Evolutionary conservation across 1,139 yeast genomes (phyloP).

Genomic region (Waltiozyma sp.): DNA sequence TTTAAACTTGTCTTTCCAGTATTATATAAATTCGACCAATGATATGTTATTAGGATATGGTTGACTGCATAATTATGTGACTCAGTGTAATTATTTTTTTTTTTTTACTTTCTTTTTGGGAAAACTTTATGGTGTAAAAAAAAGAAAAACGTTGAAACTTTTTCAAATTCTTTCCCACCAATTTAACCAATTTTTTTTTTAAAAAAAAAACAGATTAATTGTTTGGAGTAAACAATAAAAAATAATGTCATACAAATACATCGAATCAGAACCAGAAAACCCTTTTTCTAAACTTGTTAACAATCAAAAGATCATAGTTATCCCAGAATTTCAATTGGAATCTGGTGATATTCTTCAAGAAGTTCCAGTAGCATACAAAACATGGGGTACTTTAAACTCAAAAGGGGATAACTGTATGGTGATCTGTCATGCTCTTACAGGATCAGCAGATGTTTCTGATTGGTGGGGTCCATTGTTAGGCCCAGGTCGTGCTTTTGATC

Average conservation of each 20-base stretch:
- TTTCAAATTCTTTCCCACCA: too few species aligned
- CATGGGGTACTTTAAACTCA: conserved; percentile 80
- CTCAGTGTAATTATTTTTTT: background rate
- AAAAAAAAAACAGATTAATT: too few species aligned
- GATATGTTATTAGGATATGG: background rate
- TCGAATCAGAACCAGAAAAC: conserved; percentile 28
- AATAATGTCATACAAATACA: conserved; percentile 6
- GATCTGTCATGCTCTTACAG: conserved; percentile 91
- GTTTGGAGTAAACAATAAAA: too few species aligned
- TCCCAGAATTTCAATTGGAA: conserved; percentile 71
- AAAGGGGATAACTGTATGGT: conserved; percentile 65
- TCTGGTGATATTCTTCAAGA: conserved; percentile 65
- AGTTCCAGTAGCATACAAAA: conserved; percentile 90
- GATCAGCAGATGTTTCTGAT: conserved; percentile 88
- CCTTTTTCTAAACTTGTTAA: conserved; percentile 64
- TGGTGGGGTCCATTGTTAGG: conserved; percentile 99
- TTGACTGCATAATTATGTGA: background rate
- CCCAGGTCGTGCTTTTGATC: conserved; percentile 79
- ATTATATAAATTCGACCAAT: background rate
- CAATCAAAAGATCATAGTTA: conserved; percentile 70
- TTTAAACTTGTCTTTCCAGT: background rate
- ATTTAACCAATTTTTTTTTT: too few species aligned
- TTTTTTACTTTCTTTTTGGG: background rate
- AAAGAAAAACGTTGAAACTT: too few species aligned
- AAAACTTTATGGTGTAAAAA: too few species aligned